Base-by-base conservation (phyloP, 441 rosid genomes). In the Arabidopsis lyrata region DNA sequence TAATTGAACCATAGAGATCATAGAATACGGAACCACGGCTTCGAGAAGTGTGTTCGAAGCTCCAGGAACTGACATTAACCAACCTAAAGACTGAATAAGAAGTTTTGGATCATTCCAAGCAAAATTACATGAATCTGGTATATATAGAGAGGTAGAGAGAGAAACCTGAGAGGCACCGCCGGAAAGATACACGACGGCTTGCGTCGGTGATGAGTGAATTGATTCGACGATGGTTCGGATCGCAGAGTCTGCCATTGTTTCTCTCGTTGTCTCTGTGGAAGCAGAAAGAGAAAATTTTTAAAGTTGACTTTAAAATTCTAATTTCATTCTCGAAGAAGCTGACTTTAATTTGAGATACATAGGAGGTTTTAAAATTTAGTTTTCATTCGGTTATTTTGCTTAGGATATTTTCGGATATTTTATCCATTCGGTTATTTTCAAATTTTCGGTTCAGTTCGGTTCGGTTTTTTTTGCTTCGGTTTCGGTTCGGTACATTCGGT, bases 101-200 rank as follows among this genome's bases (percentile, higher is more conserved):
- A 27, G 41, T 24, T 42, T 31, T n/a, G 42, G 22, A 39, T 36
- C 16, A 15, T 39, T 16, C 8, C 16, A 50, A 2, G 1, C 0
- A 18, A 16, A 44, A 41, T 18, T 5, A 39, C 12, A 47, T 11
- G 15, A 16, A 18, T 48, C 0, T 9, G 7, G 22, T 35, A 36
- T 11, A 10, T 31, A 16, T 14, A 18, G 8, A 14, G 20, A 13
- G 7, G n/a, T 15, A 62, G 66, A 57, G 61, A 31, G 69, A 57
- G 61, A 69, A 68, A 91, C 98, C 90, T 84, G 83, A 78, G 99
- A 89, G 11, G 97, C 95, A 42, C 97, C 99, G 53, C 97, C 97
- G 81, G 93, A 57, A 70, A 94, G 80, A 73, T 89, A 87, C 18
- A 94, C 77, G 65, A 94, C 97, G 67, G 87, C 90, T 71, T 87